Percentiles rank a stretch among this genome's conserved stretches.
Conservation (phyloP, 23 red algal genomes). For the Gracilaria domingensis region DNA sequence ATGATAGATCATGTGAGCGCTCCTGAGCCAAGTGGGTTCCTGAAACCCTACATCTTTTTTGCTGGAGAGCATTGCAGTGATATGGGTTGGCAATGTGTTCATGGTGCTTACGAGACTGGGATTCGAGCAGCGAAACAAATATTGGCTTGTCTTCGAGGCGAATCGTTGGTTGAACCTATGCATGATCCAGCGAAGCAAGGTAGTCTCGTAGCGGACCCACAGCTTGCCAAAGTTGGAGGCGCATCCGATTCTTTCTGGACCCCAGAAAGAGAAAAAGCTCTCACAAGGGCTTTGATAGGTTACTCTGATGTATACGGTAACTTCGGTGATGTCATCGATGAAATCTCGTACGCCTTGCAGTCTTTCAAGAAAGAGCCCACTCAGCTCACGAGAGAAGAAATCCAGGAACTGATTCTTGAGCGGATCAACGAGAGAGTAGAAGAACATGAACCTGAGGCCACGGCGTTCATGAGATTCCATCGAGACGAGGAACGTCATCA, state of each 20-base stretch:
- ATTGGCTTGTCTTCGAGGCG: slow-evolving; percentile 7
- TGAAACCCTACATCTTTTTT: slow-evolving; percentile 80
- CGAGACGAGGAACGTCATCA: slow-evolving; percentile 8
- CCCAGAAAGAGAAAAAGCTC: slow-evolving; percentile 48
- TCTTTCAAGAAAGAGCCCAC: slow-evolving; percentile 71
- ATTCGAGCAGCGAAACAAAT: slow-evolving; percentile 59
- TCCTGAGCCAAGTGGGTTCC: slow-evolving; percentile 60
- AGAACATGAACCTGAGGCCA: slow-evolving; percentile 51
- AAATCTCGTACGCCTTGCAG: slow-evolving; percentile 54
- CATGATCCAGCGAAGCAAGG: background rate
- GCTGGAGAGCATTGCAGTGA: slow-evolving; percentile 72
- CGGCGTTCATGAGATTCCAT: slow-evolving; percentile 49
- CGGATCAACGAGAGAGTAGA: slow-evolving; percentile 50
- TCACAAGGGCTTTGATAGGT: slow-evolving; percentile 57
- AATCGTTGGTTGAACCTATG: slow-evolving; percentile 4
- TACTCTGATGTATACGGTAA: slow-evolving; percentile 72
- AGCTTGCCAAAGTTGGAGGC: background rate
- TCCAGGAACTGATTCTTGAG: slow-evolving; percentile 24
- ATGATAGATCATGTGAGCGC: slow-evolving; percentile 71
- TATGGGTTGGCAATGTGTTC: slow-evolving; percentile 74
- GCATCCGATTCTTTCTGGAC: slow-evolving; percentile 61
- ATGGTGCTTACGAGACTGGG: slow-evolving; percentile 87
- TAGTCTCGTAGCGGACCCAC: background rate
- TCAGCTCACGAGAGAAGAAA: slow-evolving; percentile 35
- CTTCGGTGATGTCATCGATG: slow-evolving; percentile 56